These are phyloP conservation scores for Chytridium lagenaria DNA, from an alignment of 371 early-diverging fungal species.

Conservation along the genomic window DNA sequence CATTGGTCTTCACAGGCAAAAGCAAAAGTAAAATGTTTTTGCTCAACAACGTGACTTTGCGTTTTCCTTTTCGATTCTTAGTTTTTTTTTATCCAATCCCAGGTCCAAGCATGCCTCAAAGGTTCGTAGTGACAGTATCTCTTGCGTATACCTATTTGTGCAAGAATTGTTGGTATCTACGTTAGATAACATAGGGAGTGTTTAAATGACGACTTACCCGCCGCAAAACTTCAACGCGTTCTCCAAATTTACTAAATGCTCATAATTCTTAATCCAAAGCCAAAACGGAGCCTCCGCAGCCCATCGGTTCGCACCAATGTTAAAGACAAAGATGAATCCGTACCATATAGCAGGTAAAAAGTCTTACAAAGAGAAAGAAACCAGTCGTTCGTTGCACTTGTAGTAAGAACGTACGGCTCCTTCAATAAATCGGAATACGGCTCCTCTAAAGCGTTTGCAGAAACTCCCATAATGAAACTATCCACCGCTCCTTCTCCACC, in stretches of 20 bases:
- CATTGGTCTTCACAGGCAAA: no score
- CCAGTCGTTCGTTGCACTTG: constrained; percentile 41
- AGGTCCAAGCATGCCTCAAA: constrained; percentile 38
- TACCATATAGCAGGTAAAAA: constrained; percentile 25
- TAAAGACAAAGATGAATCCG: constrained; percentile 26
- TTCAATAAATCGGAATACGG: constrained; percentile 28
- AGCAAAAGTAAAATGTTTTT: no score
- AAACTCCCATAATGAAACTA: constrained; percentile 26
- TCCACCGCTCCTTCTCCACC: no score
- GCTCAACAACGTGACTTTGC: no score
- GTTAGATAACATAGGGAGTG: no score
- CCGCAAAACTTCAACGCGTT: no score
- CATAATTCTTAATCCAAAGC: constrained; percentile 12
- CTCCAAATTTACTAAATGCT: no score
- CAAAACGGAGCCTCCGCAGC: constrained; percentile 23
- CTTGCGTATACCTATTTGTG: constrained; percentile 50
- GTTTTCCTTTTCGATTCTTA: no score
- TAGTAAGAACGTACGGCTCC: constrained; percentile 32
- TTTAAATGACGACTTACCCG: no score
- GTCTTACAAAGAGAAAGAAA: constrained; percentile 24
- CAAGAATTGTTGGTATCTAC: no score
- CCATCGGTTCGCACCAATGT: constrained; percentile 32
- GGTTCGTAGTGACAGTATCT: constrained; percentile 30
- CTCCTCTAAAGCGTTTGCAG: constrained; percentile 28
- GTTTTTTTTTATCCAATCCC: constrained; percentile 45